Conservation (phyloP, 768 basidiomycete species). For the Suillus alpinus region DNA sequence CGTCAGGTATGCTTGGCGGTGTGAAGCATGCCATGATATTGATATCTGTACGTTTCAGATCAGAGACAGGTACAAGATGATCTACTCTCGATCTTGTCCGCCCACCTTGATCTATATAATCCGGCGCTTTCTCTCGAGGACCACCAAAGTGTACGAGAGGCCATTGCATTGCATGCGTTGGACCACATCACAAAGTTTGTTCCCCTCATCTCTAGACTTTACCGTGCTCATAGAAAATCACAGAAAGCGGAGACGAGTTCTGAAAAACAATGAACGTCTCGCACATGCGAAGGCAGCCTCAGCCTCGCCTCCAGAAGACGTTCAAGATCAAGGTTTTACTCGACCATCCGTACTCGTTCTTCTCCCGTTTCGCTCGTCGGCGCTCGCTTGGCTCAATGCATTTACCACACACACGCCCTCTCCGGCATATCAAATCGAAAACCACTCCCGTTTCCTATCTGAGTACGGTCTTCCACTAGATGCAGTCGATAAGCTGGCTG, state of each 20-base stretch:
- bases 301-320: conserved; percentile 61
- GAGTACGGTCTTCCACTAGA: conserved; percentile 85
- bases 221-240: not conserved
- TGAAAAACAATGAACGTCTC: conserved; percentile 95
- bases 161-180: conserved; percentile 72
- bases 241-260: conserved; percentile 85
- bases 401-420: conserved; percentile 74
- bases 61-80: conserved; percentile 60
- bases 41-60: conserved; percentile 32
- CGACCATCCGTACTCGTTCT: conserved; percentile 92
- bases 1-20: conserved; percentile 40
- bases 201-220: not conserved
- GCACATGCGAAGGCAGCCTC: conserved; percentile 62
- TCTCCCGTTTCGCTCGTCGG: conserved; percentile 90
- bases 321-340: conserved; percentile 97
- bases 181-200: conserved; percentile 87
- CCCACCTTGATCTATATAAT: conserved; percentile 75
- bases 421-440: conserved; percentile 80
- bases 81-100: conserved; percentile 60
- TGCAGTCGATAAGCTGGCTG: conserved; percentile 74
- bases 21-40: not conserved
- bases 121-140: conserved; percentile 63
- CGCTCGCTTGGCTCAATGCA: conserved; percentile 77
- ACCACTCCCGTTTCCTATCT: conserved; percentile 72
- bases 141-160: conserved; percentile 63